phyloP scores from a whole-genome alignment of 331 rosid species.

The Rosa hybrid region DNA sequence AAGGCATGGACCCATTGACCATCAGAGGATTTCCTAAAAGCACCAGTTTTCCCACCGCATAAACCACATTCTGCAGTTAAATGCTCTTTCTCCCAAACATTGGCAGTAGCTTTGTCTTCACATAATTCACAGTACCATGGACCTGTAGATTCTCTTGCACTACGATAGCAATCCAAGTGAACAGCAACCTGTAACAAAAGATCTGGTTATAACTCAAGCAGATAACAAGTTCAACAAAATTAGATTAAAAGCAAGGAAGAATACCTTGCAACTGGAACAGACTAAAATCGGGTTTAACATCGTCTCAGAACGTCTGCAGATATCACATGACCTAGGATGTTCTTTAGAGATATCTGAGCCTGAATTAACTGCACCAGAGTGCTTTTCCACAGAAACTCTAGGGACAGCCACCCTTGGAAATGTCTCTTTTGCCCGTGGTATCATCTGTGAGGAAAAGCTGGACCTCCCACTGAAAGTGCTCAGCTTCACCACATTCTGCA shows the following conservation, averaged over 20 bases:
- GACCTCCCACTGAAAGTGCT: slow-evolving; percentile 46
- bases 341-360: slow-evolving; percentile 69
- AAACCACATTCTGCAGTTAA: slow-evolving; percentile 81
- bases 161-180: slow-evolving; percentile 90
- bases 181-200: slow-evolving; percentile 73
- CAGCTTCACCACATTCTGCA: slow-evolving; percentile 53
- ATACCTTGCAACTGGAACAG: slow-evolving; percentile 94
- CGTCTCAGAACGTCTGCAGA: slow-evolving; percentile 84
- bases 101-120: slow-evolving; percentile 62
- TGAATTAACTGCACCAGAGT: slow-evolving; percentile 50
- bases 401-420: slow-evolving; percentile 73
- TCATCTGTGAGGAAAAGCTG: slow-evolving; percentile 64
- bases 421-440: slow-evolving; percentile 80
- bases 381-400: slow-evolving; percentile 68
- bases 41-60: slow-evolving; percentile 91
- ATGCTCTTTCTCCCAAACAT: slow-evolving; percentile 82
- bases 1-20: slow-evolving; percentile 99
- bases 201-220: slow-evolving; percentile 16
- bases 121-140: slow-evolving; percentile 98
- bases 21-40: slow-evolving; percentile 86
- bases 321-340: slow-evolving; percentile 81
- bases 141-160: slow-evolving; percentile 75
- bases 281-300: slow-evolving; percentile 77
- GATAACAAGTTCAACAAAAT: slow-evolving; percentile 12
- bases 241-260: slow-evolving; percentile 15